These are phyloP conservation scores for Hebeloma cylindrosporum DNA, from an alignment of 768 basidiomycete species.

Conservation along the genomic window DNA sequence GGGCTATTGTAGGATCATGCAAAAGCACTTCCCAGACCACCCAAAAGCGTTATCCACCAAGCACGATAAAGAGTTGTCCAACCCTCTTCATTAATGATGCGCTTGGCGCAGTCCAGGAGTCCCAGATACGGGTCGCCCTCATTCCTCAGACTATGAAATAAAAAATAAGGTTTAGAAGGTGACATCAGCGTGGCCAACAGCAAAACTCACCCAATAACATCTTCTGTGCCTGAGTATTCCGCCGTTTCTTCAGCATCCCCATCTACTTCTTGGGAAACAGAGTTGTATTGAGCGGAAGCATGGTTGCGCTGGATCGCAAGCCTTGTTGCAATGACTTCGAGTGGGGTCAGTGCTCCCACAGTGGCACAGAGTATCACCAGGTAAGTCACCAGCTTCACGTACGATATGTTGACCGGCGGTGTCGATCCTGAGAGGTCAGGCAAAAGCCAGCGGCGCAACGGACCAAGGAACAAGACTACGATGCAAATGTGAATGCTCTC, in stretches of 20 bases:
- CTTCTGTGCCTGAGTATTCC: conserved; percentile 69
- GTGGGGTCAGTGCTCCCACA: conserved; percentile 62
- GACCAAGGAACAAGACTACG: conserved; percentile 47
- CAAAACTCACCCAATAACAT: conserved; percentile 74
- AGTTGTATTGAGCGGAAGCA: conserved; percentile 70
- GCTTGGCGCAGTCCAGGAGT: conserved; percentile 70
- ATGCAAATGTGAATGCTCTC: conserved; percentile 47
- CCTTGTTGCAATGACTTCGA: conserved; percentile 78
- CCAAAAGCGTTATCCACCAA: conserved; percentile 82
- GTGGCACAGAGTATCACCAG: conserved; percentile 54
- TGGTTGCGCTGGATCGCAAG: conserved; percentile 87
- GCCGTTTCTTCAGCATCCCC: conserved; percentile 57
- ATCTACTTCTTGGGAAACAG: conserved; percentile 71
- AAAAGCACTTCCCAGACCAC: conserved; percentile 57
- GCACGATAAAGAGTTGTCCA: conserved; percentile 71
- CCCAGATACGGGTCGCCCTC: conserved; percentile 81
- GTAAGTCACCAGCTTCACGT: conserved; percentile 54
- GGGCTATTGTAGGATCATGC: conserved; percentile 27
- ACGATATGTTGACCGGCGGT: conserved; percentile 43
- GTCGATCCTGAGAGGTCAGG: conserved; percentile 38
- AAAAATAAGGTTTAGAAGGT: conserved; percentile 11
- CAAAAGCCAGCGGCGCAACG: conserved; percentile 46
- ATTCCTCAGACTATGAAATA: conserved; percentile 54
- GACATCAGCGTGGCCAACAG: not conserved
- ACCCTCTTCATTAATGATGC: conserved; percentile 80